Evolutionary conservation across 164 flowering plant species (phyloP), one percentile per base, ranked within the genome.

Genomic region (Saururus chinensis): DNA sequence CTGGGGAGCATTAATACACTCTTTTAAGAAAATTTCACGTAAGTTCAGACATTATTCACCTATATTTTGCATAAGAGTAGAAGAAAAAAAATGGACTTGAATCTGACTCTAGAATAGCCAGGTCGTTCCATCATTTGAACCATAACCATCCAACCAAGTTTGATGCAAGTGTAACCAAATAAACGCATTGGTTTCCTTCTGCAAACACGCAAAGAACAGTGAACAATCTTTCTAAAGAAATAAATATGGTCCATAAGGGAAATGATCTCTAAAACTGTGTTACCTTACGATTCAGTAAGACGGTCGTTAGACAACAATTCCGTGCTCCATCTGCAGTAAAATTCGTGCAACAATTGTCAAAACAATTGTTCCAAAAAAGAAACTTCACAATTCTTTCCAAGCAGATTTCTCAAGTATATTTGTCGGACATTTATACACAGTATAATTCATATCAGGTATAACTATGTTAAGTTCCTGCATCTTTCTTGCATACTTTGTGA

Each of bases 121-220:
- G 14, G 42, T 63, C 16, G 57, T 59, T 23, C 60, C 58, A 62
- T 76, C 79, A 42, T 70, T 59, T 10, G 66, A 61, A 64, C 61
- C 74, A 1, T 49, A 73, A 58, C 75, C 83, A 49, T 73, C 75
- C 65, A 73, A 67, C 83, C 83, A 81, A 16, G 83, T 82, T 61
- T 86, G 83, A 57, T 86, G 92, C 67, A 86, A 57, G 56, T 84
- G 85, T 61, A 73, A 41, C 82, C 81, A 84, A 22, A 66, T 60
- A 53, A 66, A 75, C 12, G 71, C 78, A 8, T 66, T 64, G 8
- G 73, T 22, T 63, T 5, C 68, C 4, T 48, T 68, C 30, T 48
- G 49, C 60, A 45, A 21, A 55, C 35, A 24, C 70, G 69, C 75
- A 60, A 68, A 73, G 56, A n/a, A n/a, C 8, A 13, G 10, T 26